These are phyloP conservation scores for Patellifolia procumbens DNA, from an alignment of 179 eudicot species.

Conservation along the genomic window DNA sequence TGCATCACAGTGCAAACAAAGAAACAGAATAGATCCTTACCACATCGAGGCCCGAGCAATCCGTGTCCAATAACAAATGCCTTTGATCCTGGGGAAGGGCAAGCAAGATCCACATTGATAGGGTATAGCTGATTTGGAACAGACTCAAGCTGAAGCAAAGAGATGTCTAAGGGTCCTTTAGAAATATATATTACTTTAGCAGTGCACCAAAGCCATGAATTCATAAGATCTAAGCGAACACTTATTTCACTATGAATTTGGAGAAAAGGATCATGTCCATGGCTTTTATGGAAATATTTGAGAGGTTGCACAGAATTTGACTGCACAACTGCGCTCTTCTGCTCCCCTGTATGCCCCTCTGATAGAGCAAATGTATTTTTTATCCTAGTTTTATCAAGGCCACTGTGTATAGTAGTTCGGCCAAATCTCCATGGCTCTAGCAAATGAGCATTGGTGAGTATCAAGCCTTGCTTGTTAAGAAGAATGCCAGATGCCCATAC, in stretches of 20 bases:
- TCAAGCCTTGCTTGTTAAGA: slow-evolving; percentile 73
- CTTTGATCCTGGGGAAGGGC: slow-evolving; percentile 79
- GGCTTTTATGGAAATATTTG: slow-evolving; percentile 30
- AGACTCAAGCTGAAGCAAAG: slow-evolving; percentile 74
- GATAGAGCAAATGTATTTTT: slow-evolving; percentile 32
- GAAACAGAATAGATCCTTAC: slow-evolving; percentile 36
- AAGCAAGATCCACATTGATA: slow-evolving; percentile 50
- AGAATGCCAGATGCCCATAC: slow-evolving; percentile 97
- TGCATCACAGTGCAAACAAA: neutral
- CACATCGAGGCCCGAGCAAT: slow-evolving; percentile 87
- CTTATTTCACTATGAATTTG: slow-evolving; percentile 44
- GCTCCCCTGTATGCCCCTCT: slow-evolving; percentile 21
- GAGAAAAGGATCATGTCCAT: slow-evolving; percentile 15
- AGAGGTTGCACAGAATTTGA: slow-evolving; percentile 29
- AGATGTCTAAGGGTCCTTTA: slow-evolving; percentile 83
- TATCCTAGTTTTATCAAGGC: slow-evolving; percentile 32
- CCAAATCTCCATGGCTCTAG: slow-evolving; percentile 96
- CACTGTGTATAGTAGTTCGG: slow-evolving; percentile 46
- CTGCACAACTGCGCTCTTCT: slow-evolving; percentile 23
- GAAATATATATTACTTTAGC: slow-evolving; percentile 80
- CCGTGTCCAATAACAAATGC: slow-evolving; percentile 91
- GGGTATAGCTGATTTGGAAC: slow-evolving; percentile 68
- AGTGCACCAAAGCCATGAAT: slow-evolving; percentile 79
- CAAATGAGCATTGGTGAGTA: slow-evolving; percentile 97
- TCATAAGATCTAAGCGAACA: slow-evolving; percentile 67